Conservation (phyloP, 2,329 filamentous ascomycete genomes). For the Pyricularia pennisetigena region DNA sequence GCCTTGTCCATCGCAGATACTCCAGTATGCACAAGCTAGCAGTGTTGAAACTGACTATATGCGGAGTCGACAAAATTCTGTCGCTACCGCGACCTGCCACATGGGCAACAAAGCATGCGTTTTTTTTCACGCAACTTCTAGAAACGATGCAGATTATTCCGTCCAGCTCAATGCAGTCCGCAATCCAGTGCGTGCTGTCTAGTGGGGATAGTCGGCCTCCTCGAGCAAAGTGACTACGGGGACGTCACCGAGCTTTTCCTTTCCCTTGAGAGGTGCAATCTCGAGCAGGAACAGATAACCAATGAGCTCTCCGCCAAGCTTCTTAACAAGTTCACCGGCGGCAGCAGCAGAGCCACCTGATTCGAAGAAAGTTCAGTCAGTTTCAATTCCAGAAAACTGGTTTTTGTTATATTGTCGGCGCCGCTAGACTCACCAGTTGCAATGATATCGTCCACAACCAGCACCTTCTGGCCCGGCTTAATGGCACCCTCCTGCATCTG, state of each 20-base stretch:
- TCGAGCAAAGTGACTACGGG: constrained; percentile 78
- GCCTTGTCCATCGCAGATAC: neutral
- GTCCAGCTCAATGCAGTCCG: neutral
- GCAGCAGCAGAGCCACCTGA: constrained; percentile 84
- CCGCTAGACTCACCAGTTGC: constrained; percentile 66
- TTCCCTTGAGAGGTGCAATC: constrained; percentile 84
- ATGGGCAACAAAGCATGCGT: neutral
- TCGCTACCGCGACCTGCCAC: neutral
- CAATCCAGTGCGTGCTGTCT: neutral
- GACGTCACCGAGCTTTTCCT: constrained; percentile 70
- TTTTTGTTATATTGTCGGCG: neutral
- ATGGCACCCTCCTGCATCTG: constrained; percentile 89
- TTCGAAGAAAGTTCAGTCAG: neutral
- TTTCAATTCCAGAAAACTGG: neutral
- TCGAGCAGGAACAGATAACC: constrained; percentile 95
- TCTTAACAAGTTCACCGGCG: constrained; percentile 74
- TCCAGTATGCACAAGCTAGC: neutral
- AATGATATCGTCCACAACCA: constrained; percentile 97
- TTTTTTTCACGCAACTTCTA: neutral
- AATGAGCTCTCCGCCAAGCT: constrained; percentile 76
- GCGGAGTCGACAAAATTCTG: neutral
- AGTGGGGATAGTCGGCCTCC: constrained; percentile 9
- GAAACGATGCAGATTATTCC: neutral
- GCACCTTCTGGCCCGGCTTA: constrained; percentile 75
- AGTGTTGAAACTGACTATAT: neutral